Conservation (phyloP, 2,329 filamentous ascomycete genomes). For the Coniochaeta prunicola region DNA sequence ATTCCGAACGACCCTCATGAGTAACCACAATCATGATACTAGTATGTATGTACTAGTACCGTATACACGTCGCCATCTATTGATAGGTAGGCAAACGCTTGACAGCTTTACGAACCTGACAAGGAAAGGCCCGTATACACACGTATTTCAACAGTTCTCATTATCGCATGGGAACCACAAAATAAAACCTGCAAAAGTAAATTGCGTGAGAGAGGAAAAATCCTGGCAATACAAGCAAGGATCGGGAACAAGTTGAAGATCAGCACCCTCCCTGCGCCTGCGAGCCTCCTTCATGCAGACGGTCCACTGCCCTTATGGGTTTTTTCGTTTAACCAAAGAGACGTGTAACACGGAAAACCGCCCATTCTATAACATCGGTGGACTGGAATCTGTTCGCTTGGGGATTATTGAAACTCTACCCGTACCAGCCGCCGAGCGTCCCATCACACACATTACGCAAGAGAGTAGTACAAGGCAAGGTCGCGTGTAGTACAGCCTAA, state of each 20-base stretch:
- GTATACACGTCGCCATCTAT: background rate
- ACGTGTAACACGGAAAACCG: background rate
- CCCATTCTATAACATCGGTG: too few relatives aligned
- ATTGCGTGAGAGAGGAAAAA: background rate
- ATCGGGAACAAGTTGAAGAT: background rate
- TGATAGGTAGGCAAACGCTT: too few relatives aligned
- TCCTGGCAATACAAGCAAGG: background rate
- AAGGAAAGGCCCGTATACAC: background rate
- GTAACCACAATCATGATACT: too few relatives aligned
- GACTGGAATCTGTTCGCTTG: background rate
- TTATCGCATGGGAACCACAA: background rate
- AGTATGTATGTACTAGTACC: too few relatives aligned
- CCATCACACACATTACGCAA: background rate
- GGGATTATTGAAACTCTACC: background rate
- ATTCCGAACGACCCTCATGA: background rate
- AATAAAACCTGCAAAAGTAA: background rate
- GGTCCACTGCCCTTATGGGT: background rate
- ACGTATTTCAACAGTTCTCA: too few relatives aligned
- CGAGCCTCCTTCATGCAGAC: background rate
- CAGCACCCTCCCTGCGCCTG: background rate
- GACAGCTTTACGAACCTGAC: background rate
- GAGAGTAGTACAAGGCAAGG: background rate
- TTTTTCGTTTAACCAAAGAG: background rate
- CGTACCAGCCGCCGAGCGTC: background rate
- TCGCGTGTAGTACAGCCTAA: background rate